Evolutionary conservation across 305 asterid species (phyloP).

Genomic region (Rubia peregrina): DNA sequence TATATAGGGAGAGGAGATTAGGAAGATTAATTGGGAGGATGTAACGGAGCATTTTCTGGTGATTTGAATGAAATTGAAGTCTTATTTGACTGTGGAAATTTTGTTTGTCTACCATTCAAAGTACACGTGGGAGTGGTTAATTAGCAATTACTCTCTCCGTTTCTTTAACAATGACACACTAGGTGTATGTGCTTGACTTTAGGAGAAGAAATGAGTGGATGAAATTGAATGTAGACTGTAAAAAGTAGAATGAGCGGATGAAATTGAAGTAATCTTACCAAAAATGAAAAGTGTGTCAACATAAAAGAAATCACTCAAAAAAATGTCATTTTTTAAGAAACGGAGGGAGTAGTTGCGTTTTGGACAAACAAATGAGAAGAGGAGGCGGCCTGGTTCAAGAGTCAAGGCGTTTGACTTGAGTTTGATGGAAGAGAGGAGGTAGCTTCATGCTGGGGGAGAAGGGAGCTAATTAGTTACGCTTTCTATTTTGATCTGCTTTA

Average conservation of each 20-base stretch:
- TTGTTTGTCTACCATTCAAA: background rate
- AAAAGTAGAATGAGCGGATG: no score
- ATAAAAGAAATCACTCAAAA: no score
- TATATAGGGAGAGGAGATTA: background rate
- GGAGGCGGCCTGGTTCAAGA: background rate
- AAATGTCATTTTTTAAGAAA: no score
- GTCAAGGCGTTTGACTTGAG: background rate
- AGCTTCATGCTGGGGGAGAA: background rate
- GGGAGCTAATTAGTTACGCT: background rate
- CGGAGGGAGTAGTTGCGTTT: background rate
- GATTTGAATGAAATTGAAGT: slow-evolving; percentile 2
- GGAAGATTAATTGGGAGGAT: background rate
- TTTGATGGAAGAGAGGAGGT: background rate
- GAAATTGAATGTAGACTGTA: no score
- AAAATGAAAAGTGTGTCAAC: no score
- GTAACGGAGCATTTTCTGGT: background rate
- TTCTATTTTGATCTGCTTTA: no score
- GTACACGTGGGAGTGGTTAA: slow-evolving; percentile 7
- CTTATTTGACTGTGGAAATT: slow-evolving; percentile 13
- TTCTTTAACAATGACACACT: no score
- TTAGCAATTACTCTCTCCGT: no score
- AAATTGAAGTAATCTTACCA: no score
- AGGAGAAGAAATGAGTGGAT: no score
- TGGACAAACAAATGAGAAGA: background rate
- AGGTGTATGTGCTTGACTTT: no score